phyloP scores from a whole-genome alignment of 2,329 filamentous ascomycete species.

The Monilinia vaccinii-corymbosi region DNA sequence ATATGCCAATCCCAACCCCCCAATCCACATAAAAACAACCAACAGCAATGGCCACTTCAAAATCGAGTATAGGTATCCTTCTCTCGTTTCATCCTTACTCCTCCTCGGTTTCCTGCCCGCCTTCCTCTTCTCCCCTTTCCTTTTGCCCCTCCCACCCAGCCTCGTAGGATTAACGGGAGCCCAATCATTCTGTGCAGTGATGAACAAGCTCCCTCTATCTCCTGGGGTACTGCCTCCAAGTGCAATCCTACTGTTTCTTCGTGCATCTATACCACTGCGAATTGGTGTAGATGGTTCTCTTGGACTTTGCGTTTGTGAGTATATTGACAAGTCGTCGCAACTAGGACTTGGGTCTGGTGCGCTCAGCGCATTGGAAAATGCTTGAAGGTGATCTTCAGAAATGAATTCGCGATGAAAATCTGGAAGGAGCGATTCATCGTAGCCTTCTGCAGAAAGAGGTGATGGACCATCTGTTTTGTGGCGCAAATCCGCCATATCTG shows the following conservation, averaged over 20 bases:
- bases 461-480: conserved; percentile 42
- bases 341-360: conserved; percentile 68
- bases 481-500: conserved; percentile 27
- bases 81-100: conserved; percentile 83
- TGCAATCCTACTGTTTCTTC: conserved; percentile 8
- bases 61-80: conserved; percentile 82
- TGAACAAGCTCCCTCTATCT: conserved; percentile 40
- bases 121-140: conserved; percentile 31
- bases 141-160: conserved; percentile 28
- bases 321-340: conserved; percentile 38
- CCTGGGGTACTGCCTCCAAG: conserved; percentile 6
- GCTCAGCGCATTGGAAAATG: conserved; percentile 74
- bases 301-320: conserved; percentile 4
- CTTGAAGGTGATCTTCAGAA: conserved; percentile 58
- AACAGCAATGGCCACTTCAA: conserved; percentile 88
- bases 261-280: conserved; percentile 15
- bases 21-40: conserved; percentile 72
- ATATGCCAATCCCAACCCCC: conserved; percentile 65
- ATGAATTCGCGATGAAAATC: conserved; percentile 75
- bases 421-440: conserved; percentile 63
- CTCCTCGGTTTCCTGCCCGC: conserved; percentile 31
- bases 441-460: conserved; percentile 52
- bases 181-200: conserved; percentile 94
- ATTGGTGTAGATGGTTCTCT: conserved; percentile 8
- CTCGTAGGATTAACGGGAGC: conserved; percentile 58